Evolutionary conservation across 2,329 filamentous ascomycete species (phyloP).

Genomic region (Boeremia lycopersici): DNA sequence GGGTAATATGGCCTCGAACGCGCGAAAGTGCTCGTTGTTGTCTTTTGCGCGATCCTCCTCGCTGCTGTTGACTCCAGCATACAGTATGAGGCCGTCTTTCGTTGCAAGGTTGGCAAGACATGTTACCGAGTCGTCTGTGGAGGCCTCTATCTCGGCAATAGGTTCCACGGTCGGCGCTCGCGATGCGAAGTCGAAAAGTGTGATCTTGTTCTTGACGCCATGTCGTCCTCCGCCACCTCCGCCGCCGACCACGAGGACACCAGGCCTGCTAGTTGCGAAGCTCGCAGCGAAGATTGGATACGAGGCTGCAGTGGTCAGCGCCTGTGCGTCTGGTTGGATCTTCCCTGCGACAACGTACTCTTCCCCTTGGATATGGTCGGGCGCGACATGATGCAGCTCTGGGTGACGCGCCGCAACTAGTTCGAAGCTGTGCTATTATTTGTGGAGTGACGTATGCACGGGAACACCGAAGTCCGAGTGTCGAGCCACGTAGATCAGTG

Average conservation of each 20-base stretch:
- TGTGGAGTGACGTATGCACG: constrained; percentile 8
- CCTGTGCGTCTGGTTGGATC: neutral
- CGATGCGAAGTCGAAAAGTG: constrained; percentile 70
- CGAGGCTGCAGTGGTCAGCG: constrained; percentile 24
- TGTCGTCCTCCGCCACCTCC: constrained; percentile 75
- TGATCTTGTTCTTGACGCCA: constrained; percentile 80
- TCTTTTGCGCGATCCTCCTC: constrained; percentile 72
- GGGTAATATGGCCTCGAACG: constrained; percentile 69
- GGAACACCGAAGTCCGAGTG: neutral
- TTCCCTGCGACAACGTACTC: constrained; percentile 18
- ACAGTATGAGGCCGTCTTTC: constrained; percentile 59
- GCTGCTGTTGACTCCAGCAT: constrained; percentile 80
- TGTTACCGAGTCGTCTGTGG: constrained; percentile 88
- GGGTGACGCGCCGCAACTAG: constrained; percentile 18
- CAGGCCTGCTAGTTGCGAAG: constrained; percentile 78
- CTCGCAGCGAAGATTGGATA: constrained; percentile 89
- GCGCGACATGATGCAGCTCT: constrained; percentile 33
- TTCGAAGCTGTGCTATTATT: neutral
- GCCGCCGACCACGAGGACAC: constrained; percentile 78
- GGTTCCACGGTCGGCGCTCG: constrained; percentile 64
- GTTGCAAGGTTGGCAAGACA: constrained; percentile 73
- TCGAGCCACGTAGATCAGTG: neutral
- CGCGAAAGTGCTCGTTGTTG: constrained; percentile 82
- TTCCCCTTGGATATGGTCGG: constrained; percentile 39
- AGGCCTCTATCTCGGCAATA: constrained; percentile 77